Evolutionary conservation across 176 grass and related monocot genomes (phyloP).

Genomic region (Carex cristatella): DNA sequence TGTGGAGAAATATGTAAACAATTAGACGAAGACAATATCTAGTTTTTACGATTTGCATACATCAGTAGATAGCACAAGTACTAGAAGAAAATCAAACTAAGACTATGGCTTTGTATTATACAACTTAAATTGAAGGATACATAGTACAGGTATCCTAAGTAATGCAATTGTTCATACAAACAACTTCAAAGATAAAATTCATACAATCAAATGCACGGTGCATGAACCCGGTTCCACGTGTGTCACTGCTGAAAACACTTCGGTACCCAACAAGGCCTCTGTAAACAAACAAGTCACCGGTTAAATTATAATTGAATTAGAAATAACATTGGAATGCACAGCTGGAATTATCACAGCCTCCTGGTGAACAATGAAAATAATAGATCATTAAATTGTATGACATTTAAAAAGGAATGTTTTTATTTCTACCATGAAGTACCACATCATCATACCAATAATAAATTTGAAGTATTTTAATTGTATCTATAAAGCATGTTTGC

Average conservation of each 20-base stretch:
- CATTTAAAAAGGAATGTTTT: not conserved
- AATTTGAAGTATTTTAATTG: not conserved
- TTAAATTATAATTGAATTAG: not conserved
- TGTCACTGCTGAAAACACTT: conserved; percentile 94
- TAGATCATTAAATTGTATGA: not conserved
- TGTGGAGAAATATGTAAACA: not conserved
- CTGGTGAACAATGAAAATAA: not conserved
- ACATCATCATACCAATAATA: not conserved
- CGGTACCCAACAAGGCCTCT: conserved; percentile 94
- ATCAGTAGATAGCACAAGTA: not conserved
- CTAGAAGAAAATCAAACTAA: not conserved
- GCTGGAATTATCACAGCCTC: not conserved
- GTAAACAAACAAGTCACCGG: conserved; percentile 21
- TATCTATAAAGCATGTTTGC: not conserved
- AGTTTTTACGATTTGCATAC: not conserved
- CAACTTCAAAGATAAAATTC: conserved; percentile 21
- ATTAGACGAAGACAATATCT: not conserved
- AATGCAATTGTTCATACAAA: not conserved
- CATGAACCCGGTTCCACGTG: conserved; percentile 99
- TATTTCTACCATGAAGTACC: not conserved
- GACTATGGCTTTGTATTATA: not conserved
- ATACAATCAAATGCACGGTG: conserved; percentile 94
- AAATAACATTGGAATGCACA: not conserved
- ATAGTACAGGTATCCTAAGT: not conserved
- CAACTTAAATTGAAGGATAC: not conserved